Conservation (phyloP, 225 moss, liverwort and hornwort species). For the Neckera pumila region DNA sequence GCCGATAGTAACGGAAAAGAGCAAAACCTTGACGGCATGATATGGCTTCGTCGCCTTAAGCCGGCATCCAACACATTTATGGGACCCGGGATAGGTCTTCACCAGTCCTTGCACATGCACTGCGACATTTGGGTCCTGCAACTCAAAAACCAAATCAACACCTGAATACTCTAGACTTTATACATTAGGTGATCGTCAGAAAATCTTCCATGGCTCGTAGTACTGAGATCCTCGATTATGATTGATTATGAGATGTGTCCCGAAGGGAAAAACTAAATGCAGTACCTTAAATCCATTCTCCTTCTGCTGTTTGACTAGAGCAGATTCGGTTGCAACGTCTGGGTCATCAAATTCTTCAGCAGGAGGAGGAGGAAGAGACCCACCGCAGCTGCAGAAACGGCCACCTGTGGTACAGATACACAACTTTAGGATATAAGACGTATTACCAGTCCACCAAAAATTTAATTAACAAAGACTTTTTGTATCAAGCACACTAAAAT, state of each 20-base stretch:
- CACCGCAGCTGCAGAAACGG: conserved; percentile 58
- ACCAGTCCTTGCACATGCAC: conserved; percentile 86
- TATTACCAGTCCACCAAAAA: background rate
- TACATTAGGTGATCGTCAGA: background rate
- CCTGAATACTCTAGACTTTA: background rate
- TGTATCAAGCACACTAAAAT: background rate
- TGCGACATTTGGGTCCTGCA: conserved; percentile 62
- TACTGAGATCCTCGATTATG: background rate
- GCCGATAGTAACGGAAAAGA: background rate
- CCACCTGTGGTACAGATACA: conserved; percentile 34
- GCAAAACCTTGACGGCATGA: conserved; percentile 78
- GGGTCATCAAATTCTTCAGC: conserved; percentile 52
- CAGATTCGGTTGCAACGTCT: conserved; percentile 63
- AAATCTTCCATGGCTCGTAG: background rate
- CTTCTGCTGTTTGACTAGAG: conserved; percentile 64
- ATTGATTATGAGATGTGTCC: background rate
- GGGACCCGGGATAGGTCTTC: conserved; percentile 78
- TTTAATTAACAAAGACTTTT: background rate
- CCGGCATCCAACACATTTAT: conserved; percentile 51
- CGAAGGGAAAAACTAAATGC: background rate
- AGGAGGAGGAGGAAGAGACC: conserved; percentile 51
- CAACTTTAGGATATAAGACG: background rate
- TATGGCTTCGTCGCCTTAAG: conserved; percentile 46
- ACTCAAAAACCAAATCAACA: background rate
- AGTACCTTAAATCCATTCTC: conserved; percentile 26